Percentiles rank a stretch among this genome's conserved stretches.
These are phyloP conservation scores for Myxozyma udenii DNA, from an alignment of 805 yeast species.

Conservation along the genomic window DNA sequence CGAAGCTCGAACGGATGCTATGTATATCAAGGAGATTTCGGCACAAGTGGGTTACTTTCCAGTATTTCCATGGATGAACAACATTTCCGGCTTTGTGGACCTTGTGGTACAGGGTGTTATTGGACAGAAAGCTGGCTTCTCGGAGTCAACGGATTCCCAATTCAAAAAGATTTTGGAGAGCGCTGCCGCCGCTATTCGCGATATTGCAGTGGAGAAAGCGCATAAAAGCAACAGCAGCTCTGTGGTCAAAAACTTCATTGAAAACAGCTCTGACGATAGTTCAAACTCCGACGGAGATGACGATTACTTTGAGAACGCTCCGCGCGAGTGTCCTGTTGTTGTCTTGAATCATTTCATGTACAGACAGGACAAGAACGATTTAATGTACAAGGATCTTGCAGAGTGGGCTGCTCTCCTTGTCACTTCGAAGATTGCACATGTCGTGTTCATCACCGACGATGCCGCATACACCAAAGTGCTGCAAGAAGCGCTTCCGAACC, in stretches of 20 bases:
- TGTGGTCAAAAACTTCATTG: background rate
- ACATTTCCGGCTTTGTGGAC: constrained; percentile 74
- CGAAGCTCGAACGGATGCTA: constrained; percentile 70
- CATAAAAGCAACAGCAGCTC: background rate
- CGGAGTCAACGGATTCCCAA: constrained; percentile 79
- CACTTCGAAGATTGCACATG: constrained; percentile 81
- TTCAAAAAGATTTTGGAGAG: constrained; percentile 74
- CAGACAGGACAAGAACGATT: constrained; percentile 58
- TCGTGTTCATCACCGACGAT: constrained; percentile 81
- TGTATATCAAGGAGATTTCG: constrained; percentile 65
- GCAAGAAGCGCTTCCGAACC: constrained; percentile 74
- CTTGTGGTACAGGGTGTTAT: constrained; percentile 84
- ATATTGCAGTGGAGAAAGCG: constrained; percentile 43
- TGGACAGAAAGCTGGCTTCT: constrained; percentile 88
- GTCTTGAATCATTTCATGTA: constrained; percentile 72
- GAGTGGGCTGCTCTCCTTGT: constrained; percentile 86
- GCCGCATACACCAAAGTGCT: constrained; percentile 69
- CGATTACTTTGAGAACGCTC: constrained; percentile 78
- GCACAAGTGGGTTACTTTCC: constrained; percentile 86
- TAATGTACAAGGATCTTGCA: constrained; percentile 68
- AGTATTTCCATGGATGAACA: constrained; percentile 86
- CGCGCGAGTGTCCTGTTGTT: constrained; percentile 79
- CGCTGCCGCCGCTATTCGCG: constrained; percentile 69
- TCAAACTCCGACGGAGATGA: constrained; percentile 45
- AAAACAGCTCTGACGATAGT: constrained; percentile 13